Evolutionary conservation across 768 basidiomycete species (phyloP), one percentile per base, ranked within the genome.

Genomic region (Saitozyma sp.): DNA sequence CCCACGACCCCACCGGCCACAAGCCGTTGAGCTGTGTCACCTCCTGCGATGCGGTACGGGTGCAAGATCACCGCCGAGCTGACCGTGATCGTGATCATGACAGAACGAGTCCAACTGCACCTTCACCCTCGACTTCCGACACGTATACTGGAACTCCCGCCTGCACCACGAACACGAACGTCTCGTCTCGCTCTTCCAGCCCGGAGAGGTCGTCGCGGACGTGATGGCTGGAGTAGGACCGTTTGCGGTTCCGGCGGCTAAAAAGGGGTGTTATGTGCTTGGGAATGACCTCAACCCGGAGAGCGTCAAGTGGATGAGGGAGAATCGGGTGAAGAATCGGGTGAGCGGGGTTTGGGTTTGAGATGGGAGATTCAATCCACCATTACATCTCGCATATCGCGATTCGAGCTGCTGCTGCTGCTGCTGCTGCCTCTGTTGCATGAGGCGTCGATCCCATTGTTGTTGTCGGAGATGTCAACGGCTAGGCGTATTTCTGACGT

Each of bases 91-190:
- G 13, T 16, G 53, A 42, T 59, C 37, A 55, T n/a, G 13, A 8
- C 71, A 96, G 93, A 84, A 84, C 65, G 95, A 99, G 82, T 86
- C 88, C 8, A 85, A 86, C 69, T 97, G 93, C 78, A 83, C 82
- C 40, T 98, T 98, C 80, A 88, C 84, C 1, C 98, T 99, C 71
- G 93, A 99, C 78, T 99, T 98, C 75, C 87, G 89, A 7, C 84
- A 87, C 74, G 96, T 98, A 11, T 99, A 99, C 80, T 99, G 94
- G 94, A 99, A 99, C 81, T 95, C 94, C 14, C 87, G 96, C 43
- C 82, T 99, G 42, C 89, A 92, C 61, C 87, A 87, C 5, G 96
- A 99, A 75, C 96, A 99, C 74, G 86, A 87, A 37, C 88, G 94
- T 3, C 83, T 99, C 14, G 89, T 98, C 48, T 77, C 84, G 16